These are phyloP conservation scores for Speleostelium caveatum DNA, from an alignment of 78 protist genomes.

Conservation along the genomic window DNA sequence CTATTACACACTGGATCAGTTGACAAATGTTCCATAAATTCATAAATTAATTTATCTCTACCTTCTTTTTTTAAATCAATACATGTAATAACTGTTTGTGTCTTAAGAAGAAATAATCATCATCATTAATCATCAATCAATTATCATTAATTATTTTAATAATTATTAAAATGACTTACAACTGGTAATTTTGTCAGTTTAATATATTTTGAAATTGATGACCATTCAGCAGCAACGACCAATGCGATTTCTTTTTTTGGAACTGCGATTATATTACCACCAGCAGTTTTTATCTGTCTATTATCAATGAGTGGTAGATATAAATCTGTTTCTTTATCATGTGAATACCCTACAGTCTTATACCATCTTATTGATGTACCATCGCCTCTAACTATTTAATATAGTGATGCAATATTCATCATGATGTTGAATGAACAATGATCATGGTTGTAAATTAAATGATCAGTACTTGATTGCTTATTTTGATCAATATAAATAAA, in stretches of 20 bases:
- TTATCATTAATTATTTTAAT: background rate
- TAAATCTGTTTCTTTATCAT: background rate
- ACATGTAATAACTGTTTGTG: constrained; percentile 39
- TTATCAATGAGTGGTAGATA: constrained; percentile 44
- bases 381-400: constrained; percentile 39
- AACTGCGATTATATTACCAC: constrained; percentile 3
- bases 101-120: constrained; percentile 1
- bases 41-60: constrained; percentile 43
- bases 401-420: no score
- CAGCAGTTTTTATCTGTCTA: constrained; percentile 54
- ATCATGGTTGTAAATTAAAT: no score
- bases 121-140: no score
- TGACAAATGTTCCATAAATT: constrained; percentile 48
- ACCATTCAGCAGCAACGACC: constrained; percentile 69
- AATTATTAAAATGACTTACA: background rate
- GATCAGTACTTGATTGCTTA: no score
- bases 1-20: constrained; percentile 67
- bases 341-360: constrained; percentile 21
- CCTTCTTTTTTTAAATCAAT: constrained; percentile 28
- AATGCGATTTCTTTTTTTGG: constrained; percentile 62
- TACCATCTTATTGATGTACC: constrained; percentile 77
- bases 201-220: constrained; percentile 23
- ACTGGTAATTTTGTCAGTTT: constrained; percentile 57
- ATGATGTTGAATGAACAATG: no score
- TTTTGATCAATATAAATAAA: no score